A percentile compares a stretch with the other conserved stretches of the same genome.
phyloP scores from a whole-genome alignment of 495 filamentous ascomycete species.

The Aspergillus asperescens region DNA sequence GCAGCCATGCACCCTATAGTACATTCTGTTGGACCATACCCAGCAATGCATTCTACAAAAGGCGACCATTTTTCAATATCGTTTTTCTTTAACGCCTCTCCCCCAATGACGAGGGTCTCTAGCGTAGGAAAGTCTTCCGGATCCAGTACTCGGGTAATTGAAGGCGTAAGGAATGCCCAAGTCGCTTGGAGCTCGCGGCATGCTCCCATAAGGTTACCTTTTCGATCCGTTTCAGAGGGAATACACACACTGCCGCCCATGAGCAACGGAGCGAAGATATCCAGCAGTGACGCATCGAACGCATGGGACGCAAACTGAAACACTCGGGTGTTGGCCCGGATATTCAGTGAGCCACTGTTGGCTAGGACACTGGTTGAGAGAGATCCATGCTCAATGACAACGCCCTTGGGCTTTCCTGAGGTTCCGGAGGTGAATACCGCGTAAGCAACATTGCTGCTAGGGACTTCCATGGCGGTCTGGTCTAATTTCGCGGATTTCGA shows the following conservation, averaged over 20 bases:
- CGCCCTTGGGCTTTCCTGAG: not conserved
- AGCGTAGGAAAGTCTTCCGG: slow-evolving; percentile 19
- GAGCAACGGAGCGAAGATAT: slow-evolving; percentile 49
- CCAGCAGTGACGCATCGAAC: slow-evolving; percentile 52
- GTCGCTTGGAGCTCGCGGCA: slow-evolving; percentile 19
- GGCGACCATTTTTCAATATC: slow-evolving; percentile 24
- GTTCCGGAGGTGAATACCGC: not conserved
- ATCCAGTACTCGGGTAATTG: slow-evolving; percentile 19
- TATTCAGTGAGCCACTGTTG: too few species aligned
- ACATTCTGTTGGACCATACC: slow-evolving; percentile 6
- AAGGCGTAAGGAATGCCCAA: slow-evolving; percentile 23
- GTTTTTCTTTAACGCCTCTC: slow-evolving; percentile 13
- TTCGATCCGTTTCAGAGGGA: slow-evolving; percentile 28
- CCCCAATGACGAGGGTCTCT: slow-evolving; percentile 18
- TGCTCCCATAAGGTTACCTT: slow-evolving; percentile 18
- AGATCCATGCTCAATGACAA: not conserved
- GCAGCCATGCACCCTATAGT: not conserved
- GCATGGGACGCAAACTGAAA: slow-evolving; percentile 58
- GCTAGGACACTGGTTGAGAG: too few species aligned
- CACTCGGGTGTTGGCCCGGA: too few species aligned
- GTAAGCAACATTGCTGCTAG: too few species aligned
- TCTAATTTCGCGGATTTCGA: not conserved
- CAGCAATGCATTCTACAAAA: too few species aligned
- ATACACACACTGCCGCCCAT: slow-evolving; percentile 35
- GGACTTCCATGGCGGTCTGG: not conserved